Evolutionary conservation across 805 yeast species (phyloP).

Genomic region (Myxozyma vanderwaltii): DNA sequence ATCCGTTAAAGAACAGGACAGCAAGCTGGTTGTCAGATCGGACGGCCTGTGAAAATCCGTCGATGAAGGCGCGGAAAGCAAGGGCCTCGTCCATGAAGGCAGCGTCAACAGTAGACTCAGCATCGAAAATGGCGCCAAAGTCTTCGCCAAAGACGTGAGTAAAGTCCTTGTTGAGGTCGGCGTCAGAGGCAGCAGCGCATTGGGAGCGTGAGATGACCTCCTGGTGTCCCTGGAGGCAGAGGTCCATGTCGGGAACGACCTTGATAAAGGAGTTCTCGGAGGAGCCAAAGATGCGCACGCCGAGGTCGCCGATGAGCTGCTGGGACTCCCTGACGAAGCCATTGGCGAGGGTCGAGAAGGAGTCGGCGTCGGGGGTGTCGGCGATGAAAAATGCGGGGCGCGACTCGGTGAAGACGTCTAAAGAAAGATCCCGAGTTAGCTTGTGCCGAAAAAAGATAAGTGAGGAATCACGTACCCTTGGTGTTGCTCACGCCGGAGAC

Average conservation of each 20-base stretch:
- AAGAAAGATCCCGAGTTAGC: neutral
- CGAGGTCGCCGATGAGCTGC: conserved; percentile 34
- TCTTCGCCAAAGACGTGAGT: conserved; percentile 25
- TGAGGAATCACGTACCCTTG: conserved; percentile 21
- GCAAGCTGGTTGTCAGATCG: conserved; percentile 33
- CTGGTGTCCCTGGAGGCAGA: conserved; percentile 31
- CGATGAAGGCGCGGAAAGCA: conserved; percentile 30
- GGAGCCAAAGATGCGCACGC: conserved; percentile 27
- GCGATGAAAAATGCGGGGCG: conserved; percentile 32
- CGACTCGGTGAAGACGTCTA: conserved; percentile 30
- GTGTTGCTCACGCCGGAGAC: conserved; percentile 30
- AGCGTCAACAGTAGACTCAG: conserved; percentile 25
- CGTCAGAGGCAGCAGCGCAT: conserved; percentile 23
- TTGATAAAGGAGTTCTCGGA: conserved; percentile 29
- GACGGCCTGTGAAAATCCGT: conserved; percentile 27
- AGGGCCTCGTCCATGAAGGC: conserved; percentile 35
- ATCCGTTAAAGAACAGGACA: conserved; percentile 29
- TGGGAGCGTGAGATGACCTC: conserved; percentile 30
- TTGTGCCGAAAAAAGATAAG: neutral
- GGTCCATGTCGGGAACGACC: conserved; percentile 34
- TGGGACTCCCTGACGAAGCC: conserved; percentile 33
- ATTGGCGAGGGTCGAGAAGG: conserved; percentile 30
- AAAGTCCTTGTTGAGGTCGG: conserved; percentile 24
- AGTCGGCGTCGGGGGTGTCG: conserved; percentile 33
- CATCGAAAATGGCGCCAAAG: conserved; percentile 24